Conservation (phyloP, 768 basidiomycete species). For the Leccinum pellstonianum region DNA sequence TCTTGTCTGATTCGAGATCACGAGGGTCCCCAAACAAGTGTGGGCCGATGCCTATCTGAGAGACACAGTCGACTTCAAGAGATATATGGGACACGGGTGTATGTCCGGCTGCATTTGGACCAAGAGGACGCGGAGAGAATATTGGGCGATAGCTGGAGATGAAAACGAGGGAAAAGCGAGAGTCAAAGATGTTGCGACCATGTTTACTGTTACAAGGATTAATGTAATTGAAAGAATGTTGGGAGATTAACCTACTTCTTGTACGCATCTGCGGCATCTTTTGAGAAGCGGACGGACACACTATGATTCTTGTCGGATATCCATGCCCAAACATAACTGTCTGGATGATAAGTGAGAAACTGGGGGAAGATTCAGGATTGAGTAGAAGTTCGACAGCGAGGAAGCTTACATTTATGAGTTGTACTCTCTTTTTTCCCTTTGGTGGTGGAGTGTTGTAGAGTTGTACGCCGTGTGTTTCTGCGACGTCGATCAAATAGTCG, state of each 20-base stretch:
- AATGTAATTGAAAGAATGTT: not conserved
- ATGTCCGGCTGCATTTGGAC: slow-evolving; percentile 31
- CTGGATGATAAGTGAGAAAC: slow-evolving; percentile 54
- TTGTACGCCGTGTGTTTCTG: slow-evolving; percentile 51
- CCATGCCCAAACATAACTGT: slow-evolving; percentile 59
- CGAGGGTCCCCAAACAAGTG: slow-evolving; percentile 43
- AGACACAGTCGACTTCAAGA: slow-evolving; percentile 50
- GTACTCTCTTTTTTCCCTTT: slow-evolving; percentile 50
- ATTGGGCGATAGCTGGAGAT: slow-evolving; percentile 52
- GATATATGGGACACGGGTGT: slow-evolving; percentile 47
- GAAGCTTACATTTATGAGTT: slow-evolving; percentile 52
- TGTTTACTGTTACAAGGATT: slow-evolving; percentile 21
- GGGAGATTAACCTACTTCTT: slow-evolving; percentile 33
- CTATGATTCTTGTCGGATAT: slow-evolving; percentile 55
- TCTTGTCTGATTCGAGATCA: slow-evolving; percentile 25
- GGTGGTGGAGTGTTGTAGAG: slow-evolving; percentile 25
- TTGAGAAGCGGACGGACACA: slow-evolving; percentile 55
- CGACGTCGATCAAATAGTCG: slow-evolving; percentile 48
- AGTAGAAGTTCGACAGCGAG: not conserved
- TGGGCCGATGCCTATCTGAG: slow-evolving; percentile 41
- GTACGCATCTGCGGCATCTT: slow-evolving; percentile 48
- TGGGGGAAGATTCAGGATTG: slow-evolving; percentile 27
- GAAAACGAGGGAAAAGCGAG: slow-evolving; percentile 44
- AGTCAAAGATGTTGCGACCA: slow-evolving; percentile 41
- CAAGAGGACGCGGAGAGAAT: slow-evolving; percentile 52